Base-by-base conservation (phyloP, 345 rosid species). In the Pistacia integerrima region DNA sequence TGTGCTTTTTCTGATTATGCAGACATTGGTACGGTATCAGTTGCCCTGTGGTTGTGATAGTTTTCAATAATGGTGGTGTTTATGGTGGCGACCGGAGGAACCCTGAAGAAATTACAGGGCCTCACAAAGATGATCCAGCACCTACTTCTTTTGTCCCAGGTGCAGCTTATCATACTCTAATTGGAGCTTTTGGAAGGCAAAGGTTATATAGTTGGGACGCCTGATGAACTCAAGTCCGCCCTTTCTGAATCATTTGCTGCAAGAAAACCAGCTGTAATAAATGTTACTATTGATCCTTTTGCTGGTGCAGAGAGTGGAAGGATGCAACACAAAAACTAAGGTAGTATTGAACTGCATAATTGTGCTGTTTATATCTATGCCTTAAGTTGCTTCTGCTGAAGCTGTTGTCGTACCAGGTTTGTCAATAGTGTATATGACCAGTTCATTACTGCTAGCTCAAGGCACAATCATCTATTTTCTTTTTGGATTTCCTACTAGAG, bases 281-380 rank as follows among this genome's bases (percentile, higher is more conserved):
- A 96, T 51, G 97, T 96, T 12, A 87, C 72, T 17, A 77, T 96
- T 1, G 97, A 96, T 82, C 99, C 97, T 44, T 96, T 78, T 78
- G 97, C 99, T 12, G 99, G 99, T 81, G 85, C 99, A 1, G 99
- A 93, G 86, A 93, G 98, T 74, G 98, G 99, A 57, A 90, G 98
- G 82, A 41, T 96, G 82, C 98, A 93, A 69, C 99, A 93, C 88
- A 96, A 93, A 88, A 96, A 96, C 88, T 38, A 38, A 38, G 6
- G 4, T 38, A 38, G 41, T 38, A 38, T 38, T 38, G 41, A 4
- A 4, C 41, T 38, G 41, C 41, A 38, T 38, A 4, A 38, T 38
- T 38, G 41, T 38, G 41, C 4, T 38, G 5, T 38, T 38, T 38
- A 38, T 38, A 38, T 38, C 41, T 38, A 38, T 38, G 41, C 41